Percentiles rank a stretch among this genome's conserved stretches.
Evolutionary conservation across 345 rosid genomes (phyloP).

Genomic region (Euphorbia pulcherrima): DNA sequence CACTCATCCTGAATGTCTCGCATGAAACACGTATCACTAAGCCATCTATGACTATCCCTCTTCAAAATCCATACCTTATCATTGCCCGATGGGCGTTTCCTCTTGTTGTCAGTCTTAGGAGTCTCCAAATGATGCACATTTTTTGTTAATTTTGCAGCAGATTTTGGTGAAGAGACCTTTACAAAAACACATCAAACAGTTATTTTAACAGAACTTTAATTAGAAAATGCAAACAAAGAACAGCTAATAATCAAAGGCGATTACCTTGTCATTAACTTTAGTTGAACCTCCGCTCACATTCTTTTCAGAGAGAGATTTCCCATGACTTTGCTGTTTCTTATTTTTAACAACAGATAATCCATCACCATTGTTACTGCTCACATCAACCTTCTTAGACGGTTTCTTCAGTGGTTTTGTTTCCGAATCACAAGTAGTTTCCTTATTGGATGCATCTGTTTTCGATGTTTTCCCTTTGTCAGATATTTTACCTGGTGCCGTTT

Average conservation of each 20-base stretch:
- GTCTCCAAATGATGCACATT: constrained; percentile 45
- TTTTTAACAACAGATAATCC: constrained; percentile 44
- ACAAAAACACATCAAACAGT: too few relatives aligned
- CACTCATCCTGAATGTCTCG: background rate
- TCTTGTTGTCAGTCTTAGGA: constrained; percentile 53
- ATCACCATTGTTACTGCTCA: constrained; percentile 38
- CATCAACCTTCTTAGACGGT: constrained; percentile 46
- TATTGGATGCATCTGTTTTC: constrained; percentile 29
- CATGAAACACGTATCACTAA: background rate
- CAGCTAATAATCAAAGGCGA: constrained; percentile 6
- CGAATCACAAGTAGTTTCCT: constrained; percentile 44
- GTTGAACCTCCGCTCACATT: constrained; percentile 35
- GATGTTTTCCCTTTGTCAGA: constrained; percentile 39
- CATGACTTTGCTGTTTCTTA: constrained; percentile 49
- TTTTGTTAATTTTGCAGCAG: constrained; percentile 39
- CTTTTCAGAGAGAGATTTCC: constrained; percentile 43
- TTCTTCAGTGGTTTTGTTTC: constrained; percentile 27
- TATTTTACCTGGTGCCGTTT: constrained; percentile 21
- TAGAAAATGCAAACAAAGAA: constrained; percentile 6
- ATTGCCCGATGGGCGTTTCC: constrained; percentile 52
- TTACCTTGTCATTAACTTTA: constrained; percentile 54
- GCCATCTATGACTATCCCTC: background rate
- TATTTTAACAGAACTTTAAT: constrained; percentile 31
- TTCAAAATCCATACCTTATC: constrained; percentile 42
- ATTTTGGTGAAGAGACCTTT: constrained; percentile 47